Conservation (phyloP, 2,329 filamentous ascomycete genomes). For the Paecilomyces fulvus region DNA sequence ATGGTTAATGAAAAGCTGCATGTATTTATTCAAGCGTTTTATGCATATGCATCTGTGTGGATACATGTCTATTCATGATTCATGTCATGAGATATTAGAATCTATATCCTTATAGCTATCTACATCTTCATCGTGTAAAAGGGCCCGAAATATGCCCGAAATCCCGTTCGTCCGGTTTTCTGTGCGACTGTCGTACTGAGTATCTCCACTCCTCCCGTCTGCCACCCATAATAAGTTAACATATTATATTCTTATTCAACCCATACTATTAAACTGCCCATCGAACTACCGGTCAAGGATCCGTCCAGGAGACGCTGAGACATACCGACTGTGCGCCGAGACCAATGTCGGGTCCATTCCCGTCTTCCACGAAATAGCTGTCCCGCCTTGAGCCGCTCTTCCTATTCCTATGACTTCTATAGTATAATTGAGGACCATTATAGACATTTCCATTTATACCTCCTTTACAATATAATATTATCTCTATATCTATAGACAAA, state of each 20-base stretch:
- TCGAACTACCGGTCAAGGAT: too few relatives aligned
- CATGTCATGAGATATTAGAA: not conserved
- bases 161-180: not conserved
- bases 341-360: too few relatives aligned
- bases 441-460: too few relatives aligned
- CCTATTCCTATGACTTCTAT: too few relatives aligned
- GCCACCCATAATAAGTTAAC: not conserved
- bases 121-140: not conserved
- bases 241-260: not conserved
- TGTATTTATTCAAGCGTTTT: not conserved
- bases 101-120: not conserved
- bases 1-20: conserved; percentile 6
- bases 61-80: not conserved
- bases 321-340: too few relatives aligned
- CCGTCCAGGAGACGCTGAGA: too few relatives aligned
- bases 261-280: too few relatives aligned
- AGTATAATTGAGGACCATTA: too few relatives aligned
- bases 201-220: not conserved
- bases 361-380: too few relatives aligned
- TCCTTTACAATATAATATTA: not conserved
- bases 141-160: not conserved
- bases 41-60: not conserved
- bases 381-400: too few relatives aligned
- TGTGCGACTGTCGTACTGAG: not conserved
- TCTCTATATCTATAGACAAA: not conserved